A percentile compares a stretch with the other conserved stretches of the same genome.
Conservation (phyloP, 2,329 filamentous ascomycete species). For the Xylariaceae sp. region DNA sequence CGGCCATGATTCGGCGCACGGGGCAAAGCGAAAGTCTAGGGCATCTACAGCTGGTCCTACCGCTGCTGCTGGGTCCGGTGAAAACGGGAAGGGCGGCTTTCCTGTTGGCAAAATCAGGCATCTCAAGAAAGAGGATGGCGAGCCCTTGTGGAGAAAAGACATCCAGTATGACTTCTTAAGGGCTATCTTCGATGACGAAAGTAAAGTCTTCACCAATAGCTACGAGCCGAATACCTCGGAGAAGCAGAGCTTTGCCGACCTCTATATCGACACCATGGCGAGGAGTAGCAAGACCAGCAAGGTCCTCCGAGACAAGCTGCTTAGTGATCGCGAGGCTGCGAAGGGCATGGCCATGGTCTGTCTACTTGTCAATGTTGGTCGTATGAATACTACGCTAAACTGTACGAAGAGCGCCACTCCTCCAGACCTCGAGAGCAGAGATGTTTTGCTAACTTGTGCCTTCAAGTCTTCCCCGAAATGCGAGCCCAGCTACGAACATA, state of each 20-base stretch:
- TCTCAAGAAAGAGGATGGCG: conserved; percentile 83
- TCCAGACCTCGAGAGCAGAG: not conserved
- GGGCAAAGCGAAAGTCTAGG: conserved; percentile 25
- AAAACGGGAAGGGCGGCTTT: conserved; percentile 17
- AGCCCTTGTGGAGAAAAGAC: conserved; percentile 79
- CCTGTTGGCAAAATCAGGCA: conserved; percentile 67
- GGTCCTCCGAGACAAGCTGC: conserved; percentile 91
- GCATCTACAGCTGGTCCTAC: conserved; percentile 16
- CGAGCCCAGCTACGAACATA: conserved; percentile 95
- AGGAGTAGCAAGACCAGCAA: conserved; percentile 99
- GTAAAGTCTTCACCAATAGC: conserved; percentile 77
- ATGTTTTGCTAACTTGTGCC: conserved; percentile 7
- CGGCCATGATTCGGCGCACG: conserved; percentile 21
- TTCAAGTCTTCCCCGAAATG: conserved; percentile 90
- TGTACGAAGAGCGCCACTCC: conserved; percentile 52
- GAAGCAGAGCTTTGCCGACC: conserved; percentile 80
- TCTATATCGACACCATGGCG: conserved; percentile 98
- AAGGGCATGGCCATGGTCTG: conserved; percentile 99
- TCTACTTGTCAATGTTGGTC: conserved; percentile 88
- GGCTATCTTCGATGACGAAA: conserved; percentile 70
- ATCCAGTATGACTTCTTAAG: conserved; percentile 85
- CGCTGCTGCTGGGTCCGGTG: conserved; percentile 12
- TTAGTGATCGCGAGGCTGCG: conserved; percentile 84
- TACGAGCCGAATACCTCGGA: conserved; percentile 59
- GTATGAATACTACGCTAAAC: conserved; percentile 98